Conservation (phyloP, 495 filamentous ascomycete species). For the Aspergillus bridgeri region DNA sequence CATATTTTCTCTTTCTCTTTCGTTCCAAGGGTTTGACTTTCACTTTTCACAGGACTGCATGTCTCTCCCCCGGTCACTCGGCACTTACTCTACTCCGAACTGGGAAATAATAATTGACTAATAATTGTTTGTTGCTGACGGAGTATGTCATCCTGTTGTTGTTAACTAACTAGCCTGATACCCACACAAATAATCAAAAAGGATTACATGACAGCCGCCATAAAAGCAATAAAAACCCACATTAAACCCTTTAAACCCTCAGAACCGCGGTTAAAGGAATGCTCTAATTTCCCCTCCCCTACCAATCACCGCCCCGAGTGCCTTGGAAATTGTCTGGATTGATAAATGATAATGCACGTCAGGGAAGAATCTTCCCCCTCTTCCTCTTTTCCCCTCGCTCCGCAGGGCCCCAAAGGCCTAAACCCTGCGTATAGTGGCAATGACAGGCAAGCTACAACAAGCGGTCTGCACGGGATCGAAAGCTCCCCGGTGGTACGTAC, state of each 20-base stretch:
- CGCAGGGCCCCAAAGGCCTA: neutral
- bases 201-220: neutral
- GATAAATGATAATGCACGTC: neutral
- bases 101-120: too few relatives aligned
- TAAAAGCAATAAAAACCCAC: neutral
- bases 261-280: neutral
- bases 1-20: neutral
- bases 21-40: neutral
- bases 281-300: too few relatives aligned
- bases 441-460: conserved; percentile 11
- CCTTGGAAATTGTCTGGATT: neutral
- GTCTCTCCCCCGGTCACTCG: neutral
- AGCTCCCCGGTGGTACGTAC: neutral
- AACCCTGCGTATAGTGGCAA: neutral
- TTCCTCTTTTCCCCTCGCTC: neutral
- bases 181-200: neutral
- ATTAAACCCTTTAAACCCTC: neutral
- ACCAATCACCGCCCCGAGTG: neutral
- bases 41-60: neutral
- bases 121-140: neutral
- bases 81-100: neutral
- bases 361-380: neutral
- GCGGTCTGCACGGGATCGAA: conserved; percentile 21
- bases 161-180: too few relatives aligned
- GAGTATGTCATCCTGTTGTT: too few relatives aligned